Evolutionary conservation across 306 rosid species (phyloP), one percentile per base, ranked within the genome.

Genomic region (Casuarina equisetifolia): DNA sequence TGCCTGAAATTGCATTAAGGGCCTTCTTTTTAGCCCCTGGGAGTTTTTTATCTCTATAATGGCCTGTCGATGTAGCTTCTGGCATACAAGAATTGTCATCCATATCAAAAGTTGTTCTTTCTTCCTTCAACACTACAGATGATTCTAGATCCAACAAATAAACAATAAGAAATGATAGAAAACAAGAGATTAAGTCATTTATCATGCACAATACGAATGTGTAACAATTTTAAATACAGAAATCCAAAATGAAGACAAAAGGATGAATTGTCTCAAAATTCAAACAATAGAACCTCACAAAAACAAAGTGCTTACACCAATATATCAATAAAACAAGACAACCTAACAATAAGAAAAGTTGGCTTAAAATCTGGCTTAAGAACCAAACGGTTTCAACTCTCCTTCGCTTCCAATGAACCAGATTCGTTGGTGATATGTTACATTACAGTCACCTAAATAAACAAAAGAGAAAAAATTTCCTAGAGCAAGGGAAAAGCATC

Each of bases 51-150:
- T 82, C 87, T 88, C 82, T 87, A 53, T 73, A 84, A 77, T 87
- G 91, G 82, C 89, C 85, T 58, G 88, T 80, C 53, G 92, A 89
- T 76, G 91, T 82, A 55, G 82, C 85, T 85, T 91, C 92, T 43
- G 86, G 97, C 48, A 85, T 64, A 84, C 83, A 51, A 69, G 83
- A 79, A 66, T 89, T 87, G 35, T 87, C 87, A 80, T 92, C 93
- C 74, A 78, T 66, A 78, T 81, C 93, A 76, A 77, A 70, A 62
- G 74, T 55, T 66, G 66, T 75, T 82, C 72, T 85, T 66, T 89
- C 93, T 73, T 89, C 93, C 85, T 86, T 90, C 86, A 90, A 81
- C 86, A 80, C 92, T 76, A 84, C 83, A 58, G 92, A 83, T 74
- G 95, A 86, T 75, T 93, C 97, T 95, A 71, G 45, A 78, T 63